Conservation (phyloP, 2,329 filamentous ascomycete species). For the Ramularia endophylla region DNA sequence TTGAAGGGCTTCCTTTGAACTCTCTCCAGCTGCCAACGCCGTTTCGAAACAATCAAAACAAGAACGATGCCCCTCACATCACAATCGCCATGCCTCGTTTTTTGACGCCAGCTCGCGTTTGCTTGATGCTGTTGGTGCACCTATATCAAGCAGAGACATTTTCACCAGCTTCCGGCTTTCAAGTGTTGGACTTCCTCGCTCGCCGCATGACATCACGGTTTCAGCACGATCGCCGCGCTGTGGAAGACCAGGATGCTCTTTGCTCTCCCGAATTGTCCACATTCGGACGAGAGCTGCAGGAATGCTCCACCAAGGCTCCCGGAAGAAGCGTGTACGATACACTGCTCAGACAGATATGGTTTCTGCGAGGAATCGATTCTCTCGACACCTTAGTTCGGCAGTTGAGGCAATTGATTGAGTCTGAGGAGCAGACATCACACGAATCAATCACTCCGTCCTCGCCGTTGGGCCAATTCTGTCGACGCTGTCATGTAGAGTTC, state of each 20-base stretch:
- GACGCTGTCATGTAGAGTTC: conserved; percentile 73
- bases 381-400: conserved; percentile 60
- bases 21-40: too few species aligned
- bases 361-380: conserved; percentile 72
- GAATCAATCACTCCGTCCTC: conserved; percentile 61
- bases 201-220: conserved; percentile 48
- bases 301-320: conserved; percentile 46
- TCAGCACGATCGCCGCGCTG: conserved; percentile 10
- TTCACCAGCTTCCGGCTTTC: conserved; percentile 43
- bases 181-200: conserved; percentile 73
- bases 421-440: neutral
- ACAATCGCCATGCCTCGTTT: conserved; percentile 66
- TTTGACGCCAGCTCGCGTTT: conserved; percentile 83
- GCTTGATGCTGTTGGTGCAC: conserved; percentile 71
- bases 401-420: conserved; percentile 28
- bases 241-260: conserved; percentile 13
- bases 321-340: conserved; percentile 83
- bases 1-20: too few species aligned
- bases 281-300: conserved; percentile 17
- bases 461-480: conserved; percentile 74
- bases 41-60: too few species aligned
- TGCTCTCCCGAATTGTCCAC: conserved; percentile 10
- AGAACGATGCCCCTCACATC: too few species aligned
- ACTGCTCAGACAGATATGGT: conserved; percentile 77
- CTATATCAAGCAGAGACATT: conserved; percentile 53